Evolutionary conservation across 2,329 filamentous ascomycete genomes (phyloP).

Genomic region (Colletotrichum gloeosporioides): DNA sequence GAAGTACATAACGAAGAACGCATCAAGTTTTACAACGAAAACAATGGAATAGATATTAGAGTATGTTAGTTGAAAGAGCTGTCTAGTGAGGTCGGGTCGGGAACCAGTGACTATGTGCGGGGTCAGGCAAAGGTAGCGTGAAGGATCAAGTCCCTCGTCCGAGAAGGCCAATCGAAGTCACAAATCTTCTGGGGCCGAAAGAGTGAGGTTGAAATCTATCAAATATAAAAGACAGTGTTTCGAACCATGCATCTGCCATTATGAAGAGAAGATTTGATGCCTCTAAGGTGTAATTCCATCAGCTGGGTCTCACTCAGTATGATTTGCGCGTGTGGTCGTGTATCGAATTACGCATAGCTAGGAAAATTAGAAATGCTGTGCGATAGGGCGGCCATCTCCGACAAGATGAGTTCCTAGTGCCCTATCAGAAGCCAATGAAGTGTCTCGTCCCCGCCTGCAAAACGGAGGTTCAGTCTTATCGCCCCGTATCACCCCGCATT

Average conservation of each 20-base stretch:
- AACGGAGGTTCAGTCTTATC: neutral
- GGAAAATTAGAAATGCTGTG: neutral
- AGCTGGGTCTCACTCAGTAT: accelerated
- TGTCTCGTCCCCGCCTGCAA: neutral
- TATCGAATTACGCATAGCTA: neutral
- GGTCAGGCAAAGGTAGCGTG: neutral
- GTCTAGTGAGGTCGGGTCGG: neutral
- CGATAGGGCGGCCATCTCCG: neutral
- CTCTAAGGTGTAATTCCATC: neutral
- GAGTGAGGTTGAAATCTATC: neutral
- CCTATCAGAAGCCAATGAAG: neutral
- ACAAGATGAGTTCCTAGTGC: neutral
- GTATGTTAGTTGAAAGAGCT: neutral
- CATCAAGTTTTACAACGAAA: neutral
- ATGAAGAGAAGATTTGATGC: neutral
- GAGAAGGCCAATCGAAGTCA: neutral
- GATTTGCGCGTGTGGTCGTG: neutral
- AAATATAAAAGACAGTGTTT: neutral
- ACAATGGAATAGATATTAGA: neutral
- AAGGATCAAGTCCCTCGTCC: neutral
- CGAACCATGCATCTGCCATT: neutral
- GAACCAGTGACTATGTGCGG: neutral
- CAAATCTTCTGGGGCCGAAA: neutral
- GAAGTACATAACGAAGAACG: neutral
- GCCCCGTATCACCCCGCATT: neutral